These are phyloP conservation scores for Amanita thiersii DNA, from an alignment of 768 basidiomycete genomes.

Conservation along the genomic window DNA sequence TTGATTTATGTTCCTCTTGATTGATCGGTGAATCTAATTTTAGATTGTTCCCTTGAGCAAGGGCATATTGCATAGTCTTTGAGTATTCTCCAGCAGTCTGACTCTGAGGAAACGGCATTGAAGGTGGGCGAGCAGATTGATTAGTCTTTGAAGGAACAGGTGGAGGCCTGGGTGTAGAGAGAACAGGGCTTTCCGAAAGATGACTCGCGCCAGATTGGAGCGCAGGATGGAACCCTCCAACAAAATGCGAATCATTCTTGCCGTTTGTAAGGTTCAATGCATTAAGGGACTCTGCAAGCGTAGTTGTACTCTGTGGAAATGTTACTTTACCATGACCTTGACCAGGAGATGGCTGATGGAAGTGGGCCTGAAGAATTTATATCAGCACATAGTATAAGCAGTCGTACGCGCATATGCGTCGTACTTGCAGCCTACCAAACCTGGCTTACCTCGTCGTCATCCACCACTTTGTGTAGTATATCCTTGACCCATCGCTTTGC, in stretches of 20 bases:
- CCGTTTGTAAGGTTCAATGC: conserved; percentile 16
- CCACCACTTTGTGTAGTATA: neutral
- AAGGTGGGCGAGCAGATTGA: conserved; percentile 20
- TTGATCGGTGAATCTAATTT: neutral
- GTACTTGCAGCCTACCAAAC: too few relatives aligned
- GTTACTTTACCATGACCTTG: too few relatives aligned
- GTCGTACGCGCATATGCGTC: too few relatives aligned
- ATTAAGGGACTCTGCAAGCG: conserved; percentile 20
- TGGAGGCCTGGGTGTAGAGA: conserved; percentile 18
- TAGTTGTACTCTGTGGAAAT: conserved; percentile 6
- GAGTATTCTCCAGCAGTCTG: conserved; percentile 20
- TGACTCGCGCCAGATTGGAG: conserved; percentile 6
- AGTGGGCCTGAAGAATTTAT: neutral
- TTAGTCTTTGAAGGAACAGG: conserved; percentile 22
- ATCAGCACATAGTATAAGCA: neutral
- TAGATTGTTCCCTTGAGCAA: conserved; percentile 6
- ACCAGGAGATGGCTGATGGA: neutral
- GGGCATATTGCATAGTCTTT: conserved; percentile 32
- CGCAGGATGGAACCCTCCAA: conserved; percentile 42
- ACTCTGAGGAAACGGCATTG: neutral
- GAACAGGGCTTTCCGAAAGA: conserved; percentile 11
- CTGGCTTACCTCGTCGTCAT: conserved; percentile 2
- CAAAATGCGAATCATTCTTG: conserved; percentile 21
- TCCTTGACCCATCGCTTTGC: conserved; percentile 8
- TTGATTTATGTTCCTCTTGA: neutral